These are phyloP conservation scores for Pseudocercospora cruenta DNA, from an alignment of 2,329 filamentous ascomycete species.

Conservation along the genomic window DNA sequence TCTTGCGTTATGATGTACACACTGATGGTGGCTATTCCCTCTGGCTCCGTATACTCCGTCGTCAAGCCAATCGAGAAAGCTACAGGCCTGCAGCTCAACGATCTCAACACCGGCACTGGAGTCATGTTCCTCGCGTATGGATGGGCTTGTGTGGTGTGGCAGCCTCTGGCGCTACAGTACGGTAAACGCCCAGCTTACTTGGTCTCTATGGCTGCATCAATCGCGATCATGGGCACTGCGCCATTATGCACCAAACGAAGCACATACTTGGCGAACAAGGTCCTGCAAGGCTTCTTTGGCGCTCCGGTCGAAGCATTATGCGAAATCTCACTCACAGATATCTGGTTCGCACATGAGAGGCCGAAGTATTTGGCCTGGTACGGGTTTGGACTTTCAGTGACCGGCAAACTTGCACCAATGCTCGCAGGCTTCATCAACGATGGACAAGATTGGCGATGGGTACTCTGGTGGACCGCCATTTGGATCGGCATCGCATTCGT, in stretches of 20 bases:
- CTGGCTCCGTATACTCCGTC: constrained; percentile 54
- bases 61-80: constrained; percentile 52
- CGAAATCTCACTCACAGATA: constrained; percentile 36
- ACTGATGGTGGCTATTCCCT: constrained; percentile 53
- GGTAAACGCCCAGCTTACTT: constrained; percentile 55
- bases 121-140: constrained; percentile 57
- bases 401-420: constrained; percentile 43
- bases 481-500: constrained; percentile 54
- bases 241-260: constrained; percentile 50
- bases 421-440: constrained; percentile 56
- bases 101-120: constrained; percentile 54
- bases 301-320: constrained; percentile 55
- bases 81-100: constrained; percentile 50
- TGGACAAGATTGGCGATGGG: constrained; percentile 54
- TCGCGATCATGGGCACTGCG: constrained; percentile 49
- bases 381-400: constrained; percentile 33
- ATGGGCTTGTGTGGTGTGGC: constrained; percentile 57
- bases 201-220: constrained; percentile 45
- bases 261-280: constrained; percentile 52
- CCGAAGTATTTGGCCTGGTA: constrained; percentile 38
- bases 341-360: constrained; percentile 37
- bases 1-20: constrained; percentile 48
- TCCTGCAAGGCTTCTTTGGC: constrained; percentile 53
- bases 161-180: constrained; percentile 56
- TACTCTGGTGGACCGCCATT: constrained; percentile 58